phyloP scores from a whole-genome alignment of 805 yeast genomes.

The Kuraishia capsulata region DNA sequence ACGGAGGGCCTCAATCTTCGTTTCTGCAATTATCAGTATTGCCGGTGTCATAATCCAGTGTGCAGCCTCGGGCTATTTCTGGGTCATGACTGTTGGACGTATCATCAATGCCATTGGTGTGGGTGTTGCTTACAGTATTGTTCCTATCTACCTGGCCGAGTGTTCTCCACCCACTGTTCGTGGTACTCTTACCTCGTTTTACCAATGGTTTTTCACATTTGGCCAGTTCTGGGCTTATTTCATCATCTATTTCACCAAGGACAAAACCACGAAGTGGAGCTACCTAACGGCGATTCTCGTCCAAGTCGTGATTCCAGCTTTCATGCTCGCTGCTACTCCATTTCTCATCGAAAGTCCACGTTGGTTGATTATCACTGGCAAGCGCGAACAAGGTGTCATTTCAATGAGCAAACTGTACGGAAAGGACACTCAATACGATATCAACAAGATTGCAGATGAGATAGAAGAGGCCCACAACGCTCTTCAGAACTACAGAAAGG shows the following conservation, averaged over 20 bases:
- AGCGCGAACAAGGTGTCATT: slow-evolving; percentile 30
- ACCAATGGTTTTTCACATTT: slow-evolving; percentile 8
- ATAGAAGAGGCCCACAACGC: slow-evolving; percentile 26
- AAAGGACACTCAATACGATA: not conserved
- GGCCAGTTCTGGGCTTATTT: slow-evolving; percentile 5
- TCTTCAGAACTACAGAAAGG: slow-evolving; percentile 16
- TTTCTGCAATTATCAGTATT: not conserved
- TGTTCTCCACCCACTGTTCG: slow-evolving; percentile 4
- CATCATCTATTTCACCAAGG: slow-evolving; percentile 5
- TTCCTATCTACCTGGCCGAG: slow-evolving; percentile 6
- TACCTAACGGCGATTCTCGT: slow-evolving; percentile 1
- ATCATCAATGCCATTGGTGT: slow-evolving; percentile 5
- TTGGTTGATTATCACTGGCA: slow-evolving; percentile 39
- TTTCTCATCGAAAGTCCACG: slow-evolving; percentile 37
- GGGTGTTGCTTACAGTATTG: slow-evolving; percentile 5
- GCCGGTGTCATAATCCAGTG: not conserved
- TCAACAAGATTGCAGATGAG: not conserved
- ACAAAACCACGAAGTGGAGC: slow-evolving; percentile 6
- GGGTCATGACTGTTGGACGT: slow-evolving; percentile 3
- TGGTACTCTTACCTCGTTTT: slow-evolving; percentile 5
- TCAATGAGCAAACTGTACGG: slow-evolving; percentile 23
- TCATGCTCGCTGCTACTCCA: not conserved
- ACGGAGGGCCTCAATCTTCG: not conserved
- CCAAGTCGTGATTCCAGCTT: not conserved
- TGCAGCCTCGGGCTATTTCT: not conserved